phyloP scores from a whole-genome alignment of 495 filamentous ascomycete genomes.

The Umbilicaria muhlenbergii region DNA sequence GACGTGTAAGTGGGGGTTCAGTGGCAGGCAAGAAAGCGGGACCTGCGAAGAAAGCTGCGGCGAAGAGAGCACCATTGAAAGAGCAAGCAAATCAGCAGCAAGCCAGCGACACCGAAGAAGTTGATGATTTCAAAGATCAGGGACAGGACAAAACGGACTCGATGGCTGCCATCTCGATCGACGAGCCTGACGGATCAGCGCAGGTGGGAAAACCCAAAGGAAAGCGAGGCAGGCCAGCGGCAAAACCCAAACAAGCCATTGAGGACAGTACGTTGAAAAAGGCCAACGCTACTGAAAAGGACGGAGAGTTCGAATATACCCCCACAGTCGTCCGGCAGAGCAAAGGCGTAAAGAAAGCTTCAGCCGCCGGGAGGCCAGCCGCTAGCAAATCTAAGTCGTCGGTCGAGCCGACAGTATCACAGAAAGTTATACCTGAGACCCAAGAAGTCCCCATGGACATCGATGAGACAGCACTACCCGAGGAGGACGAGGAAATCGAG shows the following conservation, averaged over 20 bases:
- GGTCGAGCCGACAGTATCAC: constrained; percentile 9
- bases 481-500: constrained; percentile 19
- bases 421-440: constrained; percentile 27
- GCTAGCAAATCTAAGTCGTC: constrained; percentile 13
- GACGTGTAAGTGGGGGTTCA: constrained; percentile 26
- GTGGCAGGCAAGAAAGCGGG: constrained; percentile 19
- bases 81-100: constrained; percentile 32
- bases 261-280: constrained; percentile 3
- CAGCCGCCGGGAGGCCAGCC: constrained; percentile 12
- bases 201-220: constrained; percentile 19
- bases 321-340: constrained; percentile 21
- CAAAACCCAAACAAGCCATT: constrained; percentile 14
- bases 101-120: constrained; percentile 36
- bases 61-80: constrained; percentile 28
- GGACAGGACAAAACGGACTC: constrained; percentile 10
- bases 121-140: constrained; percentile 23
- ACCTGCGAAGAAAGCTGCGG: constrained; percentile 16
- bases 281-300: constrained; percentile 11
- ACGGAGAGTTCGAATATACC: constrained; percentile 36
- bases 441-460: constrained; percentile 25
- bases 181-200: constrained; percentile 14
- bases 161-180: constrained; percentile 7
- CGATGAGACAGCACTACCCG: constrained; percentile 20
- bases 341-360: constrained; percentile 9
- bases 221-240: constrained; percentile 16